Conservation (phyloP, 495 filamentous ascomycete species). For the Penicillium maclennaniae region DNA sequence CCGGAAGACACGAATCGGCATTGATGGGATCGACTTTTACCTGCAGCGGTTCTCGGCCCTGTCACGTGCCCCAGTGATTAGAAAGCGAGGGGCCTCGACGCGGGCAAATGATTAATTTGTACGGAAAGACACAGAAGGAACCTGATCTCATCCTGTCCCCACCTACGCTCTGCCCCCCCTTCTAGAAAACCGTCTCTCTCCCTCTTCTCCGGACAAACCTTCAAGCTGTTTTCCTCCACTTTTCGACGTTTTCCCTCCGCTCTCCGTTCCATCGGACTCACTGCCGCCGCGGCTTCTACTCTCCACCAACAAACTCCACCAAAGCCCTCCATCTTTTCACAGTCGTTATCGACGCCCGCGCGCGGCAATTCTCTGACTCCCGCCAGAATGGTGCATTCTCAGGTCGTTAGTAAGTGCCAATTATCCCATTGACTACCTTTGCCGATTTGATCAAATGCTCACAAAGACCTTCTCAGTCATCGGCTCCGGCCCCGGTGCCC, state of each 20-base stretch:
- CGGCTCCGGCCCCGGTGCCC: slow-evolving; percentile 93
- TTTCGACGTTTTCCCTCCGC: slow-evolving; percentile 61
- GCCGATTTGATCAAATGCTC: slow-evolving; percentile 1
- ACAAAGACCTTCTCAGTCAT: slow-evolving; percentile 47
- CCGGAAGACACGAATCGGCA: background rate
- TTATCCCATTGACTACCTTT: background rate
- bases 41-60: slow-evolving; percentile 20
- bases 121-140: slow-evolving; percentile 14
- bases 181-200: slow-evolving; percentile 20
- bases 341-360: slow-evolving; percentile 38
- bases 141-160: slow-evolving; percentile 17
- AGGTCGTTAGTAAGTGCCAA: slow-evolving; percentile 65
- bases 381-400: slow-evolving; percentile 68
- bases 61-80: slow-evolving; percentile 25
- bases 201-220: slow-evolving; percentile 15
- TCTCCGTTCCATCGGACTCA: slow-evolving; percentile 58
- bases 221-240: slow-evolving; percentile 85
- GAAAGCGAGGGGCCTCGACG: slow-evolving; percentile 29
- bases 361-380: slow-evolving; percentile 35
- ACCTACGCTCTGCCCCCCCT: slow-evolving; percentile 20
- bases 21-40: slow-evolving; percentile 16
- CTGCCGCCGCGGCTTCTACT: slow-evolving; percentile 62
- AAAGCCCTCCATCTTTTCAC: slow-evolving; percentile 34
- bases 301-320: slow-evolving; percentile 53
- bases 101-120: slow-evolving; percentile 24